These are phyloP conservation scores for Adansonia madagascariensis DNA, from an alignment of 441 rosid species.

Conservation along the genomic window DNA sequence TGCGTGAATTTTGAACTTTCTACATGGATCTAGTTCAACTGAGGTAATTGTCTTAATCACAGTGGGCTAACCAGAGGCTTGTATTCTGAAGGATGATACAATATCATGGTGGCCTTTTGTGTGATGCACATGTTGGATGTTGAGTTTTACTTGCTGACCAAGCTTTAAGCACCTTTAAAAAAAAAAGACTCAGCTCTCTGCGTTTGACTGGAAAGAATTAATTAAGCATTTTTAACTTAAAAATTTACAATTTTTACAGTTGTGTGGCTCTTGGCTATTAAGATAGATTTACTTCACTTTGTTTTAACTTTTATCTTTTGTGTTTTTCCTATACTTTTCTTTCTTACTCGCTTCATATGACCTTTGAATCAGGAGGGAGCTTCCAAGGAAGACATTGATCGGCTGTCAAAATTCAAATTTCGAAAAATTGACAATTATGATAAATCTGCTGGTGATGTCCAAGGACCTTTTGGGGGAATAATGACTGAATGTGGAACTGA, in stretches of 20 bases:
- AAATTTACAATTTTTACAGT: not conserved
- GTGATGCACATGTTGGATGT: not conserved
- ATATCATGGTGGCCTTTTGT: not conserved
- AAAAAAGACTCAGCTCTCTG: not conserved
- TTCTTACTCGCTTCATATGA: constrained; percentile 3
- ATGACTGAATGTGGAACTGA: constrained; percentile 84
- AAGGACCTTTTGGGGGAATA: constrained; percentile 58
- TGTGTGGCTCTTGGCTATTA: not conserved
- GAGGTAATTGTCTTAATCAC: not conserved
- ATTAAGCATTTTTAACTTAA: not conserved
- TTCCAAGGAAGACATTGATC: constrained; percentile 86
- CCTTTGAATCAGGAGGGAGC: constrained; percentile 83
- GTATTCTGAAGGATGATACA: not conserved
- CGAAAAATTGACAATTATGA: constrained; percentile 43
- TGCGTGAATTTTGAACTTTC: constrained; percentile 6
- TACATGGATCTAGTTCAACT: not conserved
- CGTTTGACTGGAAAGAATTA: not conserved
- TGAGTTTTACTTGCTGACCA: not conserved
- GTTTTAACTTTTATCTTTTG: not conserved
- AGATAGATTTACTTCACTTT: not conserved
- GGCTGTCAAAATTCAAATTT: constrained; percentile 75
- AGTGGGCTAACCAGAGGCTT: not conserved
- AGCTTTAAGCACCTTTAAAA: not conserved
- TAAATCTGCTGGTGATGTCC: constrained; percentile 52
- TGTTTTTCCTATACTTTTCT: not conserved